Evolutionary conservation across 306 rosid species (phyloP).

Genomic region (Sphenostylis stenocarpa): DNA sequence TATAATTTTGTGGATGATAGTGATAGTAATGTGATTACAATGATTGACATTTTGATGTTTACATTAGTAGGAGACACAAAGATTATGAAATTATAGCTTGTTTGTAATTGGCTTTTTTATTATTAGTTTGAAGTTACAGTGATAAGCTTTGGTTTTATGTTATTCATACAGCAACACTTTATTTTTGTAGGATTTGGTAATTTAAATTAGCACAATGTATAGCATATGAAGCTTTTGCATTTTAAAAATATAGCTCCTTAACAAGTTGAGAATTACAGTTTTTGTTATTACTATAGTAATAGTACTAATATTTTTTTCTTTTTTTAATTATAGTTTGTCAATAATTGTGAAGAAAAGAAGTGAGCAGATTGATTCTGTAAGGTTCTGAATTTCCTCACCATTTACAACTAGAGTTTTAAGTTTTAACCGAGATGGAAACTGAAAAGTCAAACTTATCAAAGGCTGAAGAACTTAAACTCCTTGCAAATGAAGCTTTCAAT

Average conservation of each 20-base stretch:
- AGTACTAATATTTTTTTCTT: slow-evolving; percentile 6
- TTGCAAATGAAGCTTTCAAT: slow-evolving; percentile 81
- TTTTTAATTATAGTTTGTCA: slow-evolving; percentile 33
- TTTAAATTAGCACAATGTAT: slow-evolving; percentile 3
- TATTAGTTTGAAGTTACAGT: not conserved
- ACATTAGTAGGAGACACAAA: not conserved
- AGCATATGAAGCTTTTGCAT: not conserved
- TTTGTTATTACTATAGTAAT: not conserved
- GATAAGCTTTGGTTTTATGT: not conserved
- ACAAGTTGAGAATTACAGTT: not conserved
- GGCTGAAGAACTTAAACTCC: slow-evolving; percentile 80
- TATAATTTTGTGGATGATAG: not conserved
- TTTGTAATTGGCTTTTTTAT: not conserved
- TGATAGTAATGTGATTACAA: not conserved
- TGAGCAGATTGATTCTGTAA: slow-evolving; percentile 30
- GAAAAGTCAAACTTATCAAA: slow-evolving; percentile 49
- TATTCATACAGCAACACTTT: not conserved
- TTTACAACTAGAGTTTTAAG: slow-evolving; percentile 38
- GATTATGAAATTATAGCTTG: not conserved
- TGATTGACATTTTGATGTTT: slow-evolving; percentile 2
- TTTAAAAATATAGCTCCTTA: slow-evolving; percentile 12
- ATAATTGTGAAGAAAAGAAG: slow-evolving; percentile 24
- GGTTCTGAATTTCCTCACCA: slow-evolving; percentile 37
- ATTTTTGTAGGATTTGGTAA: not conserved
- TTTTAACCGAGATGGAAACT: slow-evolving; percentile 58